Evolutionary conservation across 768 basidiomycete genomes (phyloP).

Genomic region (Coprinellus micaceus): DNA sequence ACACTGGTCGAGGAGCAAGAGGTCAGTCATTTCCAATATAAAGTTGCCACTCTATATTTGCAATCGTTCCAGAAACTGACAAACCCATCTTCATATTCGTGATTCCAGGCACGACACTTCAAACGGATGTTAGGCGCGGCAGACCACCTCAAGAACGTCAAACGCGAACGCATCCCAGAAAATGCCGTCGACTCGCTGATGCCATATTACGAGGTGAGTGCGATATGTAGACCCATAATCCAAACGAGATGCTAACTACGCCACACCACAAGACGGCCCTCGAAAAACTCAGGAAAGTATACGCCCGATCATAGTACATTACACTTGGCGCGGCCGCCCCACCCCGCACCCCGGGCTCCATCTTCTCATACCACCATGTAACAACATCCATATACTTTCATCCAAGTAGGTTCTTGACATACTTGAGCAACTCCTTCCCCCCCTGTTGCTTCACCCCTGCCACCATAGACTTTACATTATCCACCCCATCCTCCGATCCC

Average conservation of each 20-base stretch:
- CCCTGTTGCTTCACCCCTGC: conserved; percentile 71
- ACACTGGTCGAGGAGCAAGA: conserved; percentile 93
- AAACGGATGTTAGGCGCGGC: conserved; percentile 75
- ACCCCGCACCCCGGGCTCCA: too few relatives aligned
- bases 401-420: conserved; percentile 65
- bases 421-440: conserved; percentile 68
- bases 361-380: not conserved
- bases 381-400: conserved; percentile 19
- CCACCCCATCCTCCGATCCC: conserved; percentile 31
- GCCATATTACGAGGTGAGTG: conserved; percentile 64
- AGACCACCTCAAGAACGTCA: conserved; percentile 65
- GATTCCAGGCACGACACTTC: conserved; percentile 74
- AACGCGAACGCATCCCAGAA: conserved; percentile 61
- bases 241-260: not conserved
- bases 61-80: too few relatives aligned
- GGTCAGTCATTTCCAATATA: conserved; percentile 33
- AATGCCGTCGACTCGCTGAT: conserved; percentile 54
- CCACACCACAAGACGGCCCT: conserved; percentile 30
- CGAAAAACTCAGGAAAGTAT: conserved; percentile 35
- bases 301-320: conserved; percentile 24
- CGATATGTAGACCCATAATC: not conserved
- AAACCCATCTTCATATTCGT: not conserved
- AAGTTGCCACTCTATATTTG: too few relatives aligned
- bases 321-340: too few relatives aligned
- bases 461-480: conserved; percentile 71